phyloP scores from a whole-genome alignment of 257 asterid species.

The Solanum gandarillasii region DNA sequence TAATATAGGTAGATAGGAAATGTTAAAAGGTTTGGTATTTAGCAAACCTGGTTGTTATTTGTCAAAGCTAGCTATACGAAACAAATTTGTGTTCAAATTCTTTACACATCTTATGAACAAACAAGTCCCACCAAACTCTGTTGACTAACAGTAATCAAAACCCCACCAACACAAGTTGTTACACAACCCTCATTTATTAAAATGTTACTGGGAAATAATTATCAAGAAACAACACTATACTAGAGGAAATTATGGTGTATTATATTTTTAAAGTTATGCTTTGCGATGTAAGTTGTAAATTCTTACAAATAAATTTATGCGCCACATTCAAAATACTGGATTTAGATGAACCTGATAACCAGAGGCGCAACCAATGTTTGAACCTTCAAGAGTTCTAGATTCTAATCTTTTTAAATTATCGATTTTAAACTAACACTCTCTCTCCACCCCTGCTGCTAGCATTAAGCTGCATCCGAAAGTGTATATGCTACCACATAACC shows the following conservation, averaged over 20 bases:
- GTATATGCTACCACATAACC: background rate
- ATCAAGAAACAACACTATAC: background rate
- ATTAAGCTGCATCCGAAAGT: background rate
- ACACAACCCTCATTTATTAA: background rate
- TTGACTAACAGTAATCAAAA: background rate
- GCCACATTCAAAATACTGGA: background rate
- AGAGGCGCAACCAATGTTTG: background rate
- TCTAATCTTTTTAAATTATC: background rate
- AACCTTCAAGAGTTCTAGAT: background rate
- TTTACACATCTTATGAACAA: background rate
- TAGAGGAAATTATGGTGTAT: background rate
- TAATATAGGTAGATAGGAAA: background rate
- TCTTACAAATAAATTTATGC: no score
- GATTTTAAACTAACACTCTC: background rate
- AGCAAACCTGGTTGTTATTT: background rate
- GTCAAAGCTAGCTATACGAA: background rate
- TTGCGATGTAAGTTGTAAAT: background rate
- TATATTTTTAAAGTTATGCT: background rate
- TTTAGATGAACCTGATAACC: background rate
- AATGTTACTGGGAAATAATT: background rate
- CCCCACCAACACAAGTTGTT: background rate
- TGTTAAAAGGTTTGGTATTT: background rate
- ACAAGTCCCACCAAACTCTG: background rate
- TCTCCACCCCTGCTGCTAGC: background rate
- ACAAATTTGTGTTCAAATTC: background rate